These are phyloP conservation scores for Exobasidium cylindrosporum DNA, from an alignment of 1,284 basidiomycete genomes.

Conservation along the genomic window DNA sequence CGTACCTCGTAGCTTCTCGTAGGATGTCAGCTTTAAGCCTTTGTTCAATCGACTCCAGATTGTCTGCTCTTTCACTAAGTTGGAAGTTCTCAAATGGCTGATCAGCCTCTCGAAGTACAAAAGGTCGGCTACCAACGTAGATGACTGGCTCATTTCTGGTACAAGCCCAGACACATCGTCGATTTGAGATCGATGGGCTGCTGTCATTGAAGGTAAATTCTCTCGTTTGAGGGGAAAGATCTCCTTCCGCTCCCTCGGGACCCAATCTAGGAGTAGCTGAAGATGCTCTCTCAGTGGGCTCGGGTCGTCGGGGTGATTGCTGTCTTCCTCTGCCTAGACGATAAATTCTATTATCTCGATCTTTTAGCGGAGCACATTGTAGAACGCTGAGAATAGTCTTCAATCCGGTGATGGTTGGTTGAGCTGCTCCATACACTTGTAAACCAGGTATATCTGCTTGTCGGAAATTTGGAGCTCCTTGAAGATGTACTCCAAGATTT, in stretches of 20 bases:
- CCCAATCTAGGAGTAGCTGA: not conserved
- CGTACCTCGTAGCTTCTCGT: constrained; percentile 80
- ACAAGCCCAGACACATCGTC: constrained; percentile 46
- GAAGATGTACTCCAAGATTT: constrained; percentile 82
- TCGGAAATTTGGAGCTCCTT: constrained; percentile 92
- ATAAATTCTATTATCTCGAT: not conserved
- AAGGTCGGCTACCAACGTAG: constrained; percentile 88
- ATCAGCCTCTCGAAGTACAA: constrained; percentile 88
- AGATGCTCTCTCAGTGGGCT: not conserved
- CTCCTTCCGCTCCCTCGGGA: not conserved
- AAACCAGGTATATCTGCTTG: constrained; percentile 60
- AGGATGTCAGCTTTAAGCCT: constrained; percentile 84
- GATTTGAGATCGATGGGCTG: not conserved
- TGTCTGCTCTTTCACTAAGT: constrained; percentile 86
- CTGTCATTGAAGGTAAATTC: not conserved
- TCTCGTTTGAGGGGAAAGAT: not conserved
- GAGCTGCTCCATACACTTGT: constrained; percentile 63
- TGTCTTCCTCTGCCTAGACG: not conserved
- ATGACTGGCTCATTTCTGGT: constrained; percentile 77
- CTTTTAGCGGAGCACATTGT: constrained; percentile 51
- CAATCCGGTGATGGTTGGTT: constrained; percentile 88
- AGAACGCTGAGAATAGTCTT: constrained; percentile 86
- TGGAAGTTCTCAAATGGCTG: constrained; percentile 77
- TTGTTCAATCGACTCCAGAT: constrained; percentile 89
- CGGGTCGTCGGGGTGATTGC: not conserved